Conservation (phyloP, 805 yeast genomes). For the Torulaspora quercuum region DNA sequence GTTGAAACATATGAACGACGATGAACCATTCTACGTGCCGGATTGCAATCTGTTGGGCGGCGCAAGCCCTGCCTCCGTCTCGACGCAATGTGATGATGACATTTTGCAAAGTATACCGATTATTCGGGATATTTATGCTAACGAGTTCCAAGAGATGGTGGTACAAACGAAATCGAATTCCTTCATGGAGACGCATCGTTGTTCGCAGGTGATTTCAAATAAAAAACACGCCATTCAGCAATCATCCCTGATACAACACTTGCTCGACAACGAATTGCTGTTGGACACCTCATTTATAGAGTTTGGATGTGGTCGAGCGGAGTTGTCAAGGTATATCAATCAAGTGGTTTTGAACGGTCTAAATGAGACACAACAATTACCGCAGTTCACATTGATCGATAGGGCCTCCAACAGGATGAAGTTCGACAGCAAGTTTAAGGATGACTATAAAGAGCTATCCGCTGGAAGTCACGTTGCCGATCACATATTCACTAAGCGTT, state of each 20-base stretch:
- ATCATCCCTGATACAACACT: slow-evolving; percentile 69
- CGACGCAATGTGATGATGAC: slow-evolving; percentile 6
- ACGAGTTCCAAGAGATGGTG: slow-evolving; percentile 35
- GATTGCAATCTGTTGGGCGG: slow-evolving; percentile 42
- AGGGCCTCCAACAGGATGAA: slow-evolving; percentile 76
- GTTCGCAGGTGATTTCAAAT: slow-evolving; percentile 46
- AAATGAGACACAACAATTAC: slow-evolving; percentile 21
- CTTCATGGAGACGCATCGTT: slow-evolving; percentile 40
- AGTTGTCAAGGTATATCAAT: slow-evolving; percentile 62
- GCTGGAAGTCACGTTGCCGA: slow-evolving; percentile 23
- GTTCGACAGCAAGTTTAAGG: slow-evolving; percentile 61
- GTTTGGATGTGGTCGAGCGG: slow-evolving; percentile 92
- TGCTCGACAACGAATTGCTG: slow-evolving; percentile 37
- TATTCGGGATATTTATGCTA: slow-evolving; percentile 40
- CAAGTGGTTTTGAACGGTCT: slow-evolving; percentile 17
- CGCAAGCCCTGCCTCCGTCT: slow-evolving; percentile 7
- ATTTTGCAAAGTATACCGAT: slow-evolving; percentile 34
- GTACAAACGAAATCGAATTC: slow-evolving; percentile 28
- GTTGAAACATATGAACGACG: slow-evolving; percentile 31
- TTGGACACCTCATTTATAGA: slow-evolving; percentile 49
- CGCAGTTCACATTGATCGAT: slow-evolving; percentile 61
- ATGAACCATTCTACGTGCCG: slow-evolving; percentile 49
- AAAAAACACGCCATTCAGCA: slow-evolving; percentile 82
- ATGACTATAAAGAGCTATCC: slow-evolving; percentile 41
- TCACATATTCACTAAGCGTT: slow-evolving; percentile 18